Conservation (phyloP, 2,329 filamentous ascomycete species). For the Penicillium verrucosum region DNA sequence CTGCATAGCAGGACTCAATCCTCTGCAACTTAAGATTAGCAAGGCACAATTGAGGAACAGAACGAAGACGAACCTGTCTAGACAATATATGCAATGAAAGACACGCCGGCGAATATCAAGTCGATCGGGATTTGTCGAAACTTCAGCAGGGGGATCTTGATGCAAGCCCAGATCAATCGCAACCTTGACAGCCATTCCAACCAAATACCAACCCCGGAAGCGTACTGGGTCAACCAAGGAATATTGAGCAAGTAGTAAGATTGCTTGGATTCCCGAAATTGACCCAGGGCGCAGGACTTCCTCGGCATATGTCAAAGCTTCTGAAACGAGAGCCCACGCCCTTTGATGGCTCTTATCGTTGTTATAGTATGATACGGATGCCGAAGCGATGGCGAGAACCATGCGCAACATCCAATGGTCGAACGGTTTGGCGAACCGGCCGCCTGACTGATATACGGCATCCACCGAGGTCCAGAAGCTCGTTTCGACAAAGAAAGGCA, state of each 20-base stretch:
- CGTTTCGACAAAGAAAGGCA: conserved; percentile 80
- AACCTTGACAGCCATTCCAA: conserved; percentile 83
- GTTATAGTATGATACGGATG: conserved; percentile 65
- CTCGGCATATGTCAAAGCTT: conserved; percentile 74
- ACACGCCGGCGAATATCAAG: conserved; percentile 77
- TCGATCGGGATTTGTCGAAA: conserved; percentile 63
- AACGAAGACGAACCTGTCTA: conserved; percentile 66
- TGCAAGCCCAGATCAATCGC: conserved; percentile 89
- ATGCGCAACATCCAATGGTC: conserved; percentile 87
- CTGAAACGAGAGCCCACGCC: conserved; percentile 58
- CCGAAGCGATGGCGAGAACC: conserved; percentile 79
- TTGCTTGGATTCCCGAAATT: conserved; percentile 78
- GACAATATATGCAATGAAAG: conserved; percentile 85
- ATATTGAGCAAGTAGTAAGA: conserved; percentile 83
- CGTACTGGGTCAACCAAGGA: conserved; percentile 84
- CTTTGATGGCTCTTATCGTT: conserved; percentile 62
- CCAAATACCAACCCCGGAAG: conserved; percentile 91
- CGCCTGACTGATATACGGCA: conserved; percentile 71
- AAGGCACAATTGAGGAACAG: not conserved
- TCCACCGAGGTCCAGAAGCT: conserved; percentile 74
- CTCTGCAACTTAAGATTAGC: conserved; percentile 48
- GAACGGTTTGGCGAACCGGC: conserved; percentile 58
- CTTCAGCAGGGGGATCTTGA: conserved; percentile 76
- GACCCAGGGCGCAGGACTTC: conserved; percentile 81
- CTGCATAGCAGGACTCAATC: conserved; percentile 83